phyloP scores from a whole-genome alignment of 225 moss, liverwort and hornwort genomes.

The Antitrichia curtipendula region DNA sequence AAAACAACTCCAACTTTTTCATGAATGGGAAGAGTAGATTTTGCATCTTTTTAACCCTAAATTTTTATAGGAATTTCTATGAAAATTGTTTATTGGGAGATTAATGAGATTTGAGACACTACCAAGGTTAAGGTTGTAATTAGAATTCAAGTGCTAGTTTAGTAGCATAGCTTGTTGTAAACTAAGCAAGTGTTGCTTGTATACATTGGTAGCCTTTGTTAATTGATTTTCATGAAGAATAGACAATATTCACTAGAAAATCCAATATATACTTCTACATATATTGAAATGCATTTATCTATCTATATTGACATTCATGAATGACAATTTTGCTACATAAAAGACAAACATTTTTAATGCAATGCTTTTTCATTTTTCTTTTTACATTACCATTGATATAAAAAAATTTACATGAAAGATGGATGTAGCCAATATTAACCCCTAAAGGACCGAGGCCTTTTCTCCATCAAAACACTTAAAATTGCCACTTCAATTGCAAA shows the following conservation, averaged over 20 bases:
- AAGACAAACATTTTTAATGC: background rate
- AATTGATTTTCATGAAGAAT: background rate
- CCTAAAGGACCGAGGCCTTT: too few relatives aligned
- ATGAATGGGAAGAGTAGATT: too few relatives aligned
- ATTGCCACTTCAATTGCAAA: too few relatives aligned
- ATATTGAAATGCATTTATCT: background rate
- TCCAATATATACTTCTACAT: background rate
- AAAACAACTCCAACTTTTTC: too few relatives aligned
- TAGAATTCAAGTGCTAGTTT: background rate
- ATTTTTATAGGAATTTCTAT: background rate
- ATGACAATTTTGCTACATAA: background rate
- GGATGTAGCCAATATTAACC: background rate
- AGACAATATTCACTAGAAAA: background rate
- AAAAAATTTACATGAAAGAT: background rate
- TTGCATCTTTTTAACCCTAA: too few relatives aligned
- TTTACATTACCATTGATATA: background rate
- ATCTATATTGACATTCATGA: background rate
- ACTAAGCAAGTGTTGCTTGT: background rate
- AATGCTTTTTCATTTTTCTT: background rate
- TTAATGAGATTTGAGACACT: background rate
- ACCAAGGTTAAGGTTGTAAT: background rate
- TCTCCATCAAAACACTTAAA: too few relatives aligned
- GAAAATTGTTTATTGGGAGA: background rate
- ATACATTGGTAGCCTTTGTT: background rate
- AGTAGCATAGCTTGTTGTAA: background rate